Conservation (phyloP, 2,329 filamentous ascomycete genomes). For the Harringtonia aguacate region DNA sequence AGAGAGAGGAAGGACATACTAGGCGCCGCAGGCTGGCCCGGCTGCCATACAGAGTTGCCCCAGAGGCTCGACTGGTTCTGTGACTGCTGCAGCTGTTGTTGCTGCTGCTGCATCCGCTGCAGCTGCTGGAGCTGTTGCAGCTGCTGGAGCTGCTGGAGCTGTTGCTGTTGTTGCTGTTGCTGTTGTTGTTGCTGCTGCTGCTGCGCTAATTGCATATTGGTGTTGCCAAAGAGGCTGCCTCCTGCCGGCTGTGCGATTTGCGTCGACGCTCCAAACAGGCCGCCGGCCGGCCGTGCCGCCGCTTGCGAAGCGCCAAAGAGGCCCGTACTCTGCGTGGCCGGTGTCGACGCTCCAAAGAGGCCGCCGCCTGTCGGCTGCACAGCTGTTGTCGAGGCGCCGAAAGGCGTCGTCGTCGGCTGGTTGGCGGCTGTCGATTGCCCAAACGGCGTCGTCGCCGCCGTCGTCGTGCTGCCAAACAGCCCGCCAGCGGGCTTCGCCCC, state of each 20-base stretch:
- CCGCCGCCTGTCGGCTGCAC: conserved; percentile 10
- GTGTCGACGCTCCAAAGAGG: conserved; percentile 18
- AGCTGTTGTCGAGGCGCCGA: background rate
- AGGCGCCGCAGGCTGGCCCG: conserved; percentile 33
- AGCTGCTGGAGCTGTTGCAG: conserved; percentile 18
- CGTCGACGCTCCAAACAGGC: conserved; percentile 5
- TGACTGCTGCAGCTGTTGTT: conserved; percentile 26
- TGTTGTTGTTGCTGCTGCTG: conserved; percentile 19
- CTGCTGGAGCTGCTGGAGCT: conserved; percentile 29
- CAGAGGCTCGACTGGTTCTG: conserved; percentile 22
- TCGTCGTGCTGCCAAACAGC: conserved; percentile 2
- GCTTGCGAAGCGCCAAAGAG: conserved; percentile 4
- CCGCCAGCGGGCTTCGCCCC: background rate
- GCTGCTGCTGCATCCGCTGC: conserved; percentile 25
- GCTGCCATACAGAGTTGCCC: conserved; percentile 42
- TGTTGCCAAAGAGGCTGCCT: conserved; percentile 6
- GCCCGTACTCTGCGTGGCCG: conserved; percentile 2
- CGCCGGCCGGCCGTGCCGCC: background rate
- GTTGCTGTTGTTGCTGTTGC: conserved; percentile 28
- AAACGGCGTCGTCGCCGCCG: background rate
- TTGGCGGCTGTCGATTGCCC: background rate
- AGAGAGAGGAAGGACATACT: conserved; percentile 31
- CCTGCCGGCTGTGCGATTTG: conserved; percentile 1
- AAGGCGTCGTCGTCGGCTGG: background rate
- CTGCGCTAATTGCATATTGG: conserved; percentile 9